Evolutionary conservation across 2,329 filamentous ascomycete species (phyloP).

Genomic region (Venturia aucupariae): DNA sequence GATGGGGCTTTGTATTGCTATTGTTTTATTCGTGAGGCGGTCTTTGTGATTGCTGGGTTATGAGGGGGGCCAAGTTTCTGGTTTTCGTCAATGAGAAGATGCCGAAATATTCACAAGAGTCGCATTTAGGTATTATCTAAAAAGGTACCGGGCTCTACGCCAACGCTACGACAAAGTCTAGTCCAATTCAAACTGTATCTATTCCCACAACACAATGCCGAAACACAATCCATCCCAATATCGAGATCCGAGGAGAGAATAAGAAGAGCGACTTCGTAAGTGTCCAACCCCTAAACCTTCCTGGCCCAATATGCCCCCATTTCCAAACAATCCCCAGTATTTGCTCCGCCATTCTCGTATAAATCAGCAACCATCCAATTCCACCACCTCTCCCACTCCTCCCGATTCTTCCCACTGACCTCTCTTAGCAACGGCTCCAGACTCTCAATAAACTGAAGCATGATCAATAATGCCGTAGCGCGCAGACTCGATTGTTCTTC

Average conservation of each 20-base stretch:
- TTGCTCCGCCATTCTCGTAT: slow-evolving; percentile 67
- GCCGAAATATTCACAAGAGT: neutral
- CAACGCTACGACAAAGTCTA: slow-evolving; percentile 58
- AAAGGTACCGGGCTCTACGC: slow-evolving; percentile 76
- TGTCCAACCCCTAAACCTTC: slow-evolving; percentile 34
- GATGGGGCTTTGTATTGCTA: too few relatives aligned
- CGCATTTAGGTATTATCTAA: slow-evolving; percentile 71
- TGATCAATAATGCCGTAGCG: slow-evolving; percentile 69
- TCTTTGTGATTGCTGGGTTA: neutral
- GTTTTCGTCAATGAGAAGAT: neutral
- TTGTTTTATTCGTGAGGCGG: too few relatives aligned
- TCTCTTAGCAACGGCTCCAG: slow-evolving; percentile 76
- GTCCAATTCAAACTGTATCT: neutral
- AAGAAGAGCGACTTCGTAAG: neutral
- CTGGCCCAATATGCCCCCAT: slow-evolving; percentile 56
- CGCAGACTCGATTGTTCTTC: slow-evolving; percentile 64
- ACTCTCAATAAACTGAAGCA: slow-evolving; percentile 75
- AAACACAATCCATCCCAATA: neutral
- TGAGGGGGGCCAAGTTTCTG: neutral
- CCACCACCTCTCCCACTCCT: slow-evolving; percentile 89
- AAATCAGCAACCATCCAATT: slow-evolving; percentile 79
- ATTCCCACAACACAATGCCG: neutral
- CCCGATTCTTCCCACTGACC: slow-evolving; percentile 73
- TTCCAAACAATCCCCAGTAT: slow-evolving; percentile 75
- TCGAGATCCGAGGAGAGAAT: too few relatives aligned